These are phyloP conservation scores for Colletotrichum tabaci DNA, from an alignment of 2,329 filamentous ascomycete species.

Conservation along the genomic window DNA sequence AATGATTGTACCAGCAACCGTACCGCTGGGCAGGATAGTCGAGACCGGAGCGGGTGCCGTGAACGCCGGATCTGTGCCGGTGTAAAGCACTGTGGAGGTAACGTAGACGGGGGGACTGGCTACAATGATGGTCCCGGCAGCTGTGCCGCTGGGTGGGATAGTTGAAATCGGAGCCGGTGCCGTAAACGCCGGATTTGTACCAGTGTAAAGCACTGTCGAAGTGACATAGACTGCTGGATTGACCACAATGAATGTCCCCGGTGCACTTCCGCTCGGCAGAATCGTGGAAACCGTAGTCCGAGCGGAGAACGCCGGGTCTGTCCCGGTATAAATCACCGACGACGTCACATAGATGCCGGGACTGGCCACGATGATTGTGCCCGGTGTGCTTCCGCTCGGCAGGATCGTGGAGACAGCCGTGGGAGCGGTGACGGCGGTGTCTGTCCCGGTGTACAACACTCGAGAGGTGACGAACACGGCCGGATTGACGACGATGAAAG, in stretches of 20 bases:
- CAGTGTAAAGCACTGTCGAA: too few relatives aligned
- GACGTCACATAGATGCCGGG: constrained; percentile 34
- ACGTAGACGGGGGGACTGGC: neutral
- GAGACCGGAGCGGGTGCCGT: neutral
- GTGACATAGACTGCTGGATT: neutral
- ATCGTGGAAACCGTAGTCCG: constrained; percentile 18
- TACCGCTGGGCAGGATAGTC: constrained; percentile 24
- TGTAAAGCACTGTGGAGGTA: too few relatives aligned
- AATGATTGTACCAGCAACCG: constrained; percentile 30
- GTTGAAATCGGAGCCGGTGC: constrained; percentile 5
- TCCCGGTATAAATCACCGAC: constrained; percentile 8
- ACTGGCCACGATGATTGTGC: constrained; percentile 24
- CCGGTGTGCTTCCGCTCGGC: constrained; percentile 27
- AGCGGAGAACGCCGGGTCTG: constrained; percentile 16
- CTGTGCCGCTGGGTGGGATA: constrained; percentile 18
- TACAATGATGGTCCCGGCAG: constrained; percentile 31
- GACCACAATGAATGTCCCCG: constrained; percentile 31
- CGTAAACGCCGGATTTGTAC: too few relatives aligned
- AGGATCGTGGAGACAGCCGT: constrained; percentile 29
- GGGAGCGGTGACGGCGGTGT: constrained; percentile 23
- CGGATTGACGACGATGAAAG: constrained; percentile 27
- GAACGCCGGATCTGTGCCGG: too few relatives aligned
- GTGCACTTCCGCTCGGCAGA: neutral
- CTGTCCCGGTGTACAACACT: constrained; percentile 26
- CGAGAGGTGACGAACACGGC: constrained; percentile 36